Evolutionary conservation across 345 rosid genomes (phyloP), one percentile per base, ranked within the genome.

Genomic region (Populus pruinosa): DNA sequence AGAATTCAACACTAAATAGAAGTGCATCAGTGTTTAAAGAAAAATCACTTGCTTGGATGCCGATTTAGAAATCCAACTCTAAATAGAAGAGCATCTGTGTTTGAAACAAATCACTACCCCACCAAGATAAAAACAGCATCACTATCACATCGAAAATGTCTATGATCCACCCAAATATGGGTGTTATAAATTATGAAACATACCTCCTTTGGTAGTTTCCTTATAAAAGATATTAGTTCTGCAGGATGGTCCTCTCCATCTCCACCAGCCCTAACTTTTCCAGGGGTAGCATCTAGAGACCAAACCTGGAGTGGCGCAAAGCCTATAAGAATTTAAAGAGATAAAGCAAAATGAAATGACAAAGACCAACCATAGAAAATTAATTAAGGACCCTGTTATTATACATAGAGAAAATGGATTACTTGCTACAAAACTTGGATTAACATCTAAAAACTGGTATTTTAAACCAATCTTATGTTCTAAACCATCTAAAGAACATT

Each of bases 211-310:
- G 96, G 97, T 78, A 95, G 79, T 78, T 78, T 85, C 68, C 84
- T 84, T 18, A 93, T 88, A 83, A 91, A 88, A 75, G 92, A 88
- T 65, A 95, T 95, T 41, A 95, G 87, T 71, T 91, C 93, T 73
- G 88, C 90, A 3, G 99, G 99, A 86, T 91, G 99, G 80, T 92
- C 98, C 33, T 95, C 97, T 72, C 93, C 92, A 85, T 91, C 90
- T 82, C 91, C 91, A 82, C 94, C 96, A 72, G 94, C 91, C 71
- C 90, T 85, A 70, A 93, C 98, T 86, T 90, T 92, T 76, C 99
- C 99, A 77, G 99, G 99, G 78, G 96, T 95, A 70, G 99, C 93
- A 90, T 95, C 99, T 77, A 95, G 85, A 75, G 91, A 94, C 99
- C 99, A 95, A 72, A 87, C 98, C 99, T 95, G 55, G 1, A 74